Evolutionary conservation across 257 asterid genomes (phyloP), one percentile per base, ranked within the genome.

Genomic region (Knoxia roxburghii): DNA sequence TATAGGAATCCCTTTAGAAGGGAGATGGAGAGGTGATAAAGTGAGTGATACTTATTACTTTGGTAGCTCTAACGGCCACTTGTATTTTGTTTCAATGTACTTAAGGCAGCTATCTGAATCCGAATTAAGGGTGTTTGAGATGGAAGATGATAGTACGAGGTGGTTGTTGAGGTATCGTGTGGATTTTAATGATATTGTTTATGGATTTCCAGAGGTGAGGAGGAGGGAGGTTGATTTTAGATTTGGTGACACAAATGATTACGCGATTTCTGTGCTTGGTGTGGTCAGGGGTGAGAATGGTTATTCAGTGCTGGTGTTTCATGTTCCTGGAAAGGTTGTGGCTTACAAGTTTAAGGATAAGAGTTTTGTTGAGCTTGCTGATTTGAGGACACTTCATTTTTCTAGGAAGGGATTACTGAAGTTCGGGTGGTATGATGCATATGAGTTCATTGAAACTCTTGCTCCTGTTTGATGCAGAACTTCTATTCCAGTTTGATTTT

Each of bases 401-500:
- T 65, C 15, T 11, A 8, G 33, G 52, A 17, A 75, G 14, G 58
- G 56, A 18, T 7, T 0, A 11, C 58, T 76, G 12, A 68, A 66
- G 24, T 67, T 66, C 50, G 68, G 48, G 17, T 43, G 35, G 21
- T 41, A 26, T 35, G 60, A 56, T 58, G 59, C 64, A 4, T 35
- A 39, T 46, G 65, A 70, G 70, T 26, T 75, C 12, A 52, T 65
- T 21, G 57, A 75, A 52, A 75, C 65, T 58, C 59, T 75, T 27
- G 68, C 75, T 57, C 69, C 75, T 33, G 61, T 75, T 57, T 71
- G 65, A 70, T 20, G 26, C 6, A 50, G 20, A 21, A 70, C 59
- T 58, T 27, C 57, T n/a, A 59, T 68, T 64, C 64, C 75, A 23
- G 61, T 75, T 56, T 70, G 68, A 69, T 69, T n/a, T n/a, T 57